Percentiles rank a stretch among this genome's conserved stretches.
These are phyloP conservation scores for Ramularia endophylla DNA, from an alignment of 2,329 filamentous ascomycete genomes.

Conservation along the genomic window DNA sequence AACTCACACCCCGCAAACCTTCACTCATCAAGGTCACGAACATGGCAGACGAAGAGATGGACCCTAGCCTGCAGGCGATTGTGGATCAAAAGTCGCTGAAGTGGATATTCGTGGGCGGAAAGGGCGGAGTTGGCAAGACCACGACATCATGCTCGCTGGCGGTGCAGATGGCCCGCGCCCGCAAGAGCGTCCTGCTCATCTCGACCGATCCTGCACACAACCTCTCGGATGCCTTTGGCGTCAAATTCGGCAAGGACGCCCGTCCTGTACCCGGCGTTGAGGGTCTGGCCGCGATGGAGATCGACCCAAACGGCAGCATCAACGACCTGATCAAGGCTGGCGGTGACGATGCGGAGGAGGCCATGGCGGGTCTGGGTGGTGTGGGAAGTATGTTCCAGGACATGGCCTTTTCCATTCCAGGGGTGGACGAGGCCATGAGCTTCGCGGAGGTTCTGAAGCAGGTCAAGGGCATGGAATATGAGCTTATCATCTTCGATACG, in stretches of 20 bases:
- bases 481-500: conserved; percentile 98
- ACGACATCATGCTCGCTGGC: conserved; percentile 99
- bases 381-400: conserved; percentile 99
- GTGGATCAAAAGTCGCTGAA: conserved; percentile 91
- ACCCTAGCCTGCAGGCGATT: conserved; percentile 89
- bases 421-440: conserved; percentile 99
- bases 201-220: conserved; percentile 98
- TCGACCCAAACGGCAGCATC: conserved; percentile 96
- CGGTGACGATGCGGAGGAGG: conserved; percentile 65
- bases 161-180: conserved; percentile 91
- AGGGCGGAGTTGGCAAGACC: conserved; percentile 97
- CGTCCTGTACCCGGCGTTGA: conserved; percentile 85
- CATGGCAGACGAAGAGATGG: conserved; percentile 65
- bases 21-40: conserved; percentile 7
- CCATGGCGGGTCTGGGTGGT: conserved; percentile 59
- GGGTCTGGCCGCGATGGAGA: conserved; percentile 97
- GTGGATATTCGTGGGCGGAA: conserved; percentile 99
- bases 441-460: conserved; percentile 99
- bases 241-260: conserved; percentile 99
- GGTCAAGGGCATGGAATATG: conserved; percentile 97
- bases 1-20: neutral
- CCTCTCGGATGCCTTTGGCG: conserved; percentile 92
- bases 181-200: conserved; percentile 94
- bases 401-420: conserved; percentile 92
- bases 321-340: conserved; percentile 83